phyloP scores from a whole-genome alignment of 176 grass and related monocot species.

The Ananas comosus region DNA sequence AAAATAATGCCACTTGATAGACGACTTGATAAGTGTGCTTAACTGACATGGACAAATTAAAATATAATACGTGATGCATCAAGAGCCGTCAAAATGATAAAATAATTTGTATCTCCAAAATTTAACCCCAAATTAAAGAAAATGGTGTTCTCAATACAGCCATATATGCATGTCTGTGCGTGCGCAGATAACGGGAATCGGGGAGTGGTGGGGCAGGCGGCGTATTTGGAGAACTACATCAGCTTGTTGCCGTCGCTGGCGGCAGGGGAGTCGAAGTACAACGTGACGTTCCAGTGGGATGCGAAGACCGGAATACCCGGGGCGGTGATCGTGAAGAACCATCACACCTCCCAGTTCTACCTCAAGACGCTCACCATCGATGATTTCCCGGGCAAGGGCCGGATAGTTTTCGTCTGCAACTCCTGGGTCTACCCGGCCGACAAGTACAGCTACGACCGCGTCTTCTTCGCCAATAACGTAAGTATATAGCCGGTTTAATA shows the following conservation, averaged over 20 bases:
- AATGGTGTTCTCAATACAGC: no score
- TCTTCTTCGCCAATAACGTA: slow-evolving; percentile 74
- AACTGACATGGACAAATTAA: no score
- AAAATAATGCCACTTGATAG: no score
- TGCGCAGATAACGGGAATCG: slow-evolving; percentile 28
- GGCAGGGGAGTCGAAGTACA: slow-evolving; percentile 48
- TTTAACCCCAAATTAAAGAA: no score
- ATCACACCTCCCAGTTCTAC: slow-evolving; percentile 48
- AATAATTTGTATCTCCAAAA: no score
- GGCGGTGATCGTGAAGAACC: slow-evolving; percentile 57
- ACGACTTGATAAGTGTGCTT: no score
- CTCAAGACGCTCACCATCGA: slow-evolving; percentile 70
- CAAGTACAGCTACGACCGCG: slow-evolving; percentile 38
- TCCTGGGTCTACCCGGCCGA: slow-evolving; percentile 46
- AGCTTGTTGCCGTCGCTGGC: slow-evolving; percentile 28
- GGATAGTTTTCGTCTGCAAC: slow-evolving; percentile 54
- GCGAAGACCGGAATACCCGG: slow-evolving; percentile 43
- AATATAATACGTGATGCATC: no score
- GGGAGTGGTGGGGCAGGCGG: slow-evolving; percentile 30
- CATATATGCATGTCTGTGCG: no score
- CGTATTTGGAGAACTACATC: slow-evolving; percentile 47
- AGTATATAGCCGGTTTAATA: background rate
- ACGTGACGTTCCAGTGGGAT: slow-evolving; percentile 51
- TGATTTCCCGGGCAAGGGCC: slow-evolving; percentile 36
- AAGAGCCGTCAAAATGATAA: no score